phyloP scores from a whole-genome alignment of 768 basidiomycete genomes.

The Atractiella rhizophila region DNA sequence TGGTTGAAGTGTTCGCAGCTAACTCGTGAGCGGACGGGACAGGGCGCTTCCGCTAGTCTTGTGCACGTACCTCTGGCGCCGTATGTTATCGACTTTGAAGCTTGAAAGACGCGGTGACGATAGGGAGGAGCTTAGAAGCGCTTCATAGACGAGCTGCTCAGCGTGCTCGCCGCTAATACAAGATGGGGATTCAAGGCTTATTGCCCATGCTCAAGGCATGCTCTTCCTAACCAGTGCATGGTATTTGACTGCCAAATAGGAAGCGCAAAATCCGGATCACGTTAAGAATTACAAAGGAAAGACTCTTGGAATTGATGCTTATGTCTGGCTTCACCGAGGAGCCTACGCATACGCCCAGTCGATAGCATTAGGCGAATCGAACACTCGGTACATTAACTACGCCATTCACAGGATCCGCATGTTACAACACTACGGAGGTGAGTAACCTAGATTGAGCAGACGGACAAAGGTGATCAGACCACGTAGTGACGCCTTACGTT shows the following conservation, averaged over 20 bases:
- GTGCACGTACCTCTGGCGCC: too few relatives aligned
- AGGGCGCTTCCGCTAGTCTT: too few relatives aligned
- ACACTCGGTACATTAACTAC: slow-evolving; percentile 78
- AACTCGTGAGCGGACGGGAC: too few relatives aligned
- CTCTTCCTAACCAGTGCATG: slow-evolving; percentile 45
- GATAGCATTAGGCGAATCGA: slow-evolving; percentile 55
- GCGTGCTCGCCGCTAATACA: not conserved
- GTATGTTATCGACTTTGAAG: too few relatives aligned
- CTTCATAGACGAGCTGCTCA: not conserved
- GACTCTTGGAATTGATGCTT: slow-evolving; percentile 66
- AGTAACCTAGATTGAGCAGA: too few relatives aligned
- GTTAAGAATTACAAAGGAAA: slow-evolving; percentile 5
- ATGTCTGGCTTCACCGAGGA: slow-evolving; percentile 74
- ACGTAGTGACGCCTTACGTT: slow-evolving; percentile 68
- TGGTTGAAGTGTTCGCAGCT: too few relatives aligned
- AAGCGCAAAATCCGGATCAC: not conserved
- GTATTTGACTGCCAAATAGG: not conserved
- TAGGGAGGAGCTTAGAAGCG: too few relatives aligned
- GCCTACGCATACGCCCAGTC: slow-evolving; percentile 74
- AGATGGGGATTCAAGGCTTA: slow-evolving; percentile 89
- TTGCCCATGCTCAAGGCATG: slow-evolving; percentile 75
- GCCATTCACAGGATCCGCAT: slow-evolving; percentile 77
- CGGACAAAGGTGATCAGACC: too few relatives aligned
- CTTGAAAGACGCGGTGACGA: too few relatives aligned
- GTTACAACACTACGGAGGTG: slow-evolving; percentile 50